Percentiles rank a stretch among this genome's conserved stretches.
Evolutionary conservation across 2,329 filamentous ascomycete genomes (phyloP).

Genomic region (Grosmannia huntii): DNA sequence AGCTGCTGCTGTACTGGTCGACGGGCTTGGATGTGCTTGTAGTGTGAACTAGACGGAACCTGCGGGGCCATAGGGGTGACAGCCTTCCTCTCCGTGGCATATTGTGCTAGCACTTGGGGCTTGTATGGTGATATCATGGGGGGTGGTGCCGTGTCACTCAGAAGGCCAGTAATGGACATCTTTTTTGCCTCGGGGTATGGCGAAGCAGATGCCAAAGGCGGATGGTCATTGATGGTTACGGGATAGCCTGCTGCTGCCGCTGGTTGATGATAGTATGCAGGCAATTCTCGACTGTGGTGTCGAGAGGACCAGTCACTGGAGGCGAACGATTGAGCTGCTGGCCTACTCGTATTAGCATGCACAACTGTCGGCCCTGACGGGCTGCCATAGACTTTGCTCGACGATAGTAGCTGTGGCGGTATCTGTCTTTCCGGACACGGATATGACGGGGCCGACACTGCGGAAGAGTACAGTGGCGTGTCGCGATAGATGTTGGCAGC

Average conservation of each 20-base stretch:
- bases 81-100: neutral
- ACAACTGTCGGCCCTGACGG: neutral
- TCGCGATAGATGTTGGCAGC: neutral
- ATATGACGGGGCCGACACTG: neutral
- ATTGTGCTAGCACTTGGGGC: neutral
- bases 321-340: neutral
- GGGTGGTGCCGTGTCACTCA: conserved; percentile 12
- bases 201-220: conserved; percentile 8
- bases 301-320: neutral
- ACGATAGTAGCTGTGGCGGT: neutral
- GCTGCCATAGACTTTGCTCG: neutral
- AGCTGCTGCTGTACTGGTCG: neutral
- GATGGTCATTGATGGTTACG: neutral
- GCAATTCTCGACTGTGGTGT: conserved; percentile 2
- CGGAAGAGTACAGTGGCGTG: neutral
- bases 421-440: neutral
- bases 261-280: conserved; percentile 3
- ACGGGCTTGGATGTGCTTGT: conserved; percentile 1
- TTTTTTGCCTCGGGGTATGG: conserved; percentile 17
- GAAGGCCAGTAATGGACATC: conserved; percentile 20
- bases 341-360: neutral
- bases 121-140: neutral
- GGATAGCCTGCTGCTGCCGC: neutral
- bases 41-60: neutral
- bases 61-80: neutral